A percentile compares a stretch with the other conserved stretches of the same genome.
Conservation (phyloP, 345 rosid genomes). For the Rhizophora mangle region DNA sequence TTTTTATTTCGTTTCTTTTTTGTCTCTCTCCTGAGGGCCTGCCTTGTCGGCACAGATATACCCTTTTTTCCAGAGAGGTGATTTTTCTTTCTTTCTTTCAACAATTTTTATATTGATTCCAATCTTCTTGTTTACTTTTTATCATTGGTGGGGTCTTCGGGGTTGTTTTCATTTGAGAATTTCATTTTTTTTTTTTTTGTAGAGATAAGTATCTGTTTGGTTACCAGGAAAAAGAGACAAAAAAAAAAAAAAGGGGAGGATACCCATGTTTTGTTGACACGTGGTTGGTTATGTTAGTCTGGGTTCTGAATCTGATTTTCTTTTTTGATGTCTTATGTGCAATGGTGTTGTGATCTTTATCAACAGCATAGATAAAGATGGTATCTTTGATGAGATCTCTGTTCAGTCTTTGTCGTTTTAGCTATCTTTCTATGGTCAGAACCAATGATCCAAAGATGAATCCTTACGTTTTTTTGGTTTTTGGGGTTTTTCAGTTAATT, state of each 20-base stretch:
- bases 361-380: not conserved
- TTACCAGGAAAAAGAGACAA: slow-evolving; percentile 3
- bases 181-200: slow-evolving; percentile 4
- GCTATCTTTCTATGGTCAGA: slow-evolving; percentile 8
- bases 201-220: slow-evolving; percentile 15
- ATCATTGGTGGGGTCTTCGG: not conserved
- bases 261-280: not conserved
- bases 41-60: not conserved
- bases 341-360: slow-evolving; percentile 12
- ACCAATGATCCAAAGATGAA: slow-evolving; percentile 15
- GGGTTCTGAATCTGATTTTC: not conserved
- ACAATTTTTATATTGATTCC: not conserved
- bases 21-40: slow-evolving; percentile 2
- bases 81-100: not conserved
- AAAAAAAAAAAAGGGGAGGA: not conserved
- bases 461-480: not conserved
- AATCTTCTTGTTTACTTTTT: not conserved
- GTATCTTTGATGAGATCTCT: slow-evolving; percentile 9
- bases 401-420: not conserved
- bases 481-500: not conserved
- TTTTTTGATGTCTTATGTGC: slow-evolving; percentile 9
- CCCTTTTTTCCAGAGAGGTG: not conserved
- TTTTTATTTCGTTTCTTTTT: slow-evolving; percentile 16
- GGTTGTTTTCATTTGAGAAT: slow-evolving; percentile 6
- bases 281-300: slow-evolving; percentile 9